Conservation (phyloP, 1,284 basidiomycete species). For the Naganishia cerealis region DNA sequence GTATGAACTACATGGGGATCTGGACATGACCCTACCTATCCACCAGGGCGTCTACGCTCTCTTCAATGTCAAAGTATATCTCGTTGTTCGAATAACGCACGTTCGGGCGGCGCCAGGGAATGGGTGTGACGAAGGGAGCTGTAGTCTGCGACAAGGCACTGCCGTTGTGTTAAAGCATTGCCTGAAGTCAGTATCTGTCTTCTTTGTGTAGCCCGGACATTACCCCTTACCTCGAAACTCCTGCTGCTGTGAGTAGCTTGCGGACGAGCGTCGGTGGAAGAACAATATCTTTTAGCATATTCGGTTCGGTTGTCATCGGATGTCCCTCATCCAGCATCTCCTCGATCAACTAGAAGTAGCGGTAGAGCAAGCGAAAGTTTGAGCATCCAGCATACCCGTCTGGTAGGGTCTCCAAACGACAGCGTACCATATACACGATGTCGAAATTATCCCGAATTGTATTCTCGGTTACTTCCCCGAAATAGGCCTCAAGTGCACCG, state of each 20-base stretch:
- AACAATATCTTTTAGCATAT: conserved; percentile 87
- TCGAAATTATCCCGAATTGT: conserved; percentile 91
- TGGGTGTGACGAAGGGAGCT: conserved; percentile 82
- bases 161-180: conserved; percentile 31
- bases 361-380: neutral
- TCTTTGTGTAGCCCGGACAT: conserved; percentile 32
- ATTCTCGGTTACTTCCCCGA: conserved; percentile 69
- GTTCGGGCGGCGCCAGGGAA: conserved; percentile 87
- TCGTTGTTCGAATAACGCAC: conserved; percentile 86
- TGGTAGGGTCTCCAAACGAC: neutral
- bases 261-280: conserved; percentile 79
- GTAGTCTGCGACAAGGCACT: conserved; percentile 50
- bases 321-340: conserved; percentile 93
- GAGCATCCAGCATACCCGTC: neutral
- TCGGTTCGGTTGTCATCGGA: conserved; percentile 89
- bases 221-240: conserved; percentile 57
- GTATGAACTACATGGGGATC: neutral
- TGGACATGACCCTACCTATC: conserved; percentile 65
- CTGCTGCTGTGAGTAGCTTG: conserved; percentile 69
- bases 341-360: conserved; percentile 71
- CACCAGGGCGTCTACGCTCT: conserved; percentile 78
- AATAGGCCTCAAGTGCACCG: conserved; percentile 80
- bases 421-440: conserved; percentile 82
- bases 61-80: conserved; percentile 87
- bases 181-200: neutral